Percentiles rank a stretch among this genome's conserved stretches.
Evolutionary conservation across 768 basidiomycete species (phyloP).

Genomic region (Pulveroboletus ravenelii): DNA sequence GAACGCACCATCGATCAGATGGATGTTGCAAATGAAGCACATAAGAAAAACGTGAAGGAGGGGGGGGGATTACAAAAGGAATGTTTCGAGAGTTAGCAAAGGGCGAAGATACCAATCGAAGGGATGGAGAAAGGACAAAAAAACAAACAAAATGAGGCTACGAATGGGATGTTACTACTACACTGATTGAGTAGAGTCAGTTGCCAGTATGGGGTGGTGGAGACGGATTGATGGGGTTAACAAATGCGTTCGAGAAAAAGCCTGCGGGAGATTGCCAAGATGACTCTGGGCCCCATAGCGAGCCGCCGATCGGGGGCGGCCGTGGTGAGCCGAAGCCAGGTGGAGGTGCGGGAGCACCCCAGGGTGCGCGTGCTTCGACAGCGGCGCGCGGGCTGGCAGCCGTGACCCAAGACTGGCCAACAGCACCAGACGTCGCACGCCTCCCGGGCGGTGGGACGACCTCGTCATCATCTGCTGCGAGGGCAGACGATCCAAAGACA

Average conservation of each 20-base stretch:
- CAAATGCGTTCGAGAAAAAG: constrained; percentile 46
- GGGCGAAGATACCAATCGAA: background rate
- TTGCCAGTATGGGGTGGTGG: constrained; percentile 40
- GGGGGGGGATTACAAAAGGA: constrained; percentile 4
- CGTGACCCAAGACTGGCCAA: constrained; percentile 47
- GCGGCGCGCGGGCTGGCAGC: constrained; percentile 43
- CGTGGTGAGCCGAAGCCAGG: constrained; percentile 34
- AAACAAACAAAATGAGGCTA: background rate
- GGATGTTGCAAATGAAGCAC: constrained; percentile 30
- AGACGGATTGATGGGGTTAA: constrained; percentile 45
- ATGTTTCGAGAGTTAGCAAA: constrained; percentile 11
- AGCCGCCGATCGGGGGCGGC: constrained; percentile 32
- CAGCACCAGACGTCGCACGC: constrained; percentile 36
- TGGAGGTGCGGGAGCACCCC: constrained; percentile 37
- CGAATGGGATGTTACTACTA: constrained; percentile 21
- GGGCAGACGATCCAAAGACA: constrained; percentile 69
- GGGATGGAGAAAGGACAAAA: background rate
- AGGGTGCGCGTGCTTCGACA: constrained; percentile 40
- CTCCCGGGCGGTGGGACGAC: constrained; percentile 54
- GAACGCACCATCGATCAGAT: constrained; percentile 11
- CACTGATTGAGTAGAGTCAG: constrained; percentile 24
- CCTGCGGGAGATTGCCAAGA: constrained; percentile 49
- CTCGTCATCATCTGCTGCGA: constrained; percentile 78
- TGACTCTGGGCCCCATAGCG: constrained; percentile 40
- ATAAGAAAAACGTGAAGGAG: background rate